These are phyloP conservation scores for Fusarium falciforme DNA, from an alignment of 2,329 filamentous ascomycete species.

Conservation along the genomic window DNA sequence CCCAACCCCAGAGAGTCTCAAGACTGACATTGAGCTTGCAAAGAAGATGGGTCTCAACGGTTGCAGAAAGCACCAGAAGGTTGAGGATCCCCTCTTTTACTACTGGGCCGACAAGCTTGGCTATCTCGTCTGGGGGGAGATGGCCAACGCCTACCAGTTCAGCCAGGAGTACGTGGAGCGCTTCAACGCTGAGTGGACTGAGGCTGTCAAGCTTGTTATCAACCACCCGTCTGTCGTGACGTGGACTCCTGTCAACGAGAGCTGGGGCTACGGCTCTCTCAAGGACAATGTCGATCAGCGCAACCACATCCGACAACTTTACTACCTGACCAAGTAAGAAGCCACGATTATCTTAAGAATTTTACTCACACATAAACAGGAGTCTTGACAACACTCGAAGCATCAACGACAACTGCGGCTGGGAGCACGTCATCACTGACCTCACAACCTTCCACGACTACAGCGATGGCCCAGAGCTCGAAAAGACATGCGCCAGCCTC, in stretches of 20 bases:
- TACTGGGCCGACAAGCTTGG: conserved; percentile 72
- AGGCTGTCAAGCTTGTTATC: conserved; percentile 71
- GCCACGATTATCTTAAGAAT: rapidly evolving
- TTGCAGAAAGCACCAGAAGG: conserved; percentile 73
- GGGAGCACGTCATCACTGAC: conserved; percentile 75
- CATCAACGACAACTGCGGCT: conserved; percentile 78
- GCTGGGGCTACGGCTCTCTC: conserved; percentile 72
- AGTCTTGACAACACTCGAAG: conserved; percentile 71
- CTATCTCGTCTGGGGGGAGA: conserved; percentile 73
- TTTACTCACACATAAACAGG: conserved; percentile 34
- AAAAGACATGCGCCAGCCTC: conserved; percentile 64
- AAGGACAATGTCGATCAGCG: conserved; percentile 67
- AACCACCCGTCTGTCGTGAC: conserved; percentile 73
- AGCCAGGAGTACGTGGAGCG: conserved; percentile 67
- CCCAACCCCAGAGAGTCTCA: conserved; percentile 58
- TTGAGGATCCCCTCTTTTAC: conserved; percentile 70
- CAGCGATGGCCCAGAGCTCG: conserved; percentile 66
- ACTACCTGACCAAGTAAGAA: conserved; percentile 71
- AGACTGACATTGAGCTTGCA: conserved; percentile 64
- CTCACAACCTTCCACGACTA: conserved; percentile 78
- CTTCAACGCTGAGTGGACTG: conserved; percentile 74
- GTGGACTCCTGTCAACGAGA: conserved; percentile 75
- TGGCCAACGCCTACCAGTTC: conserved; percentile 74
- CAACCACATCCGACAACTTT: conserved; percentile 72
- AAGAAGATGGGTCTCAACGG: conserved; percentile 74